Evolutionary conservation across 179 eudicot genomes (phyloP), one percentile per base, ranked within the genome.

Genomic region (Vitellaria paradoxa): DNA sequence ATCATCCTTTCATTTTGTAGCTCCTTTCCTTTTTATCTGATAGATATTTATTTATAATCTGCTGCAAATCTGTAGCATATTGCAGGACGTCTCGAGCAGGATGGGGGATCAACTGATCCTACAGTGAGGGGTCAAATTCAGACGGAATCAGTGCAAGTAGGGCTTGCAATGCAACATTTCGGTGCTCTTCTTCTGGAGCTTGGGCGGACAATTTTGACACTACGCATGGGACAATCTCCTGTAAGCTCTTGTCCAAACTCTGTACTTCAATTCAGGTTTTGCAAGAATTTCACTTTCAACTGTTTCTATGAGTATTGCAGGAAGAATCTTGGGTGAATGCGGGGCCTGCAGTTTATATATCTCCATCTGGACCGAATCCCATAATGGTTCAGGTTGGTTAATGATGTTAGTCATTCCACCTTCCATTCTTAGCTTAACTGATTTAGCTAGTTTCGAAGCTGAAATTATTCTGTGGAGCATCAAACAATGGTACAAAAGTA

Each of bases 171-270:
- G 97, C 98, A 91, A 77, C 99, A 94, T 81, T 81, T 96, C 73
- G 99, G 99, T 76, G 92, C 99, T 77, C 94, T 96, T 77, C 81
- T 92, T 37, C 88, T 96, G 47, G 99, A 96, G 91, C 93, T 96
- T 79, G 99, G 99, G 60, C 87, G 99, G 82, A 89, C 98, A 73
- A 86, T 91, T 59, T 81, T 96, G 87, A 88, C 89, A 53, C 76
- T 94, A 78, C 94, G 95, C 56, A 86, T 96, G 91, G 99, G 98
- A 70, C 92, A 84, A 74, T 91, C 97, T 87, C 89, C 94, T 78
- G 99, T 96, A 92, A 84, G 87, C 20, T 67, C 55, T 18, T 40
- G 17, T 79, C 55, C 55, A 23, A 78, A 46, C 57, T 66, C 67
- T n/a, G 40, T 69, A 17, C 65, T 52, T 76, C 63, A 66, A 9